Percentiles rank a stretch among this genome's conserved stretches.
phyloP scores from a whole-genome alignment of 2,329 filamentous ascomycete genomes.

The Monosporascus sp. region DNA sequence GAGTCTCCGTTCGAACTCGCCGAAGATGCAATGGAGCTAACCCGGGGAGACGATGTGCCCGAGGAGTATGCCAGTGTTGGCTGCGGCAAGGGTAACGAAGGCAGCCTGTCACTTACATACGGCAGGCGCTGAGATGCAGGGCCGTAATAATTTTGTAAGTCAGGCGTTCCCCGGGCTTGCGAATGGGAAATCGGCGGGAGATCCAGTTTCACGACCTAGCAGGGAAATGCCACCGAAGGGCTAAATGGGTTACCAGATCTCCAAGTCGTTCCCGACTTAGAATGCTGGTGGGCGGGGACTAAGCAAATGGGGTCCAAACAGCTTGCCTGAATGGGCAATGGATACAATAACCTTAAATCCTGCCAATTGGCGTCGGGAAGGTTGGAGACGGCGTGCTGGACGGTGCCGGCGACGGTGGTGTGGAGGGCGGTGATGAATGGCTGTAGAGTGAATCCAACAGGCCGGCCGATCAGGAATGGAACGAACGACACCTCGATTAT shows the following conservation, averaged over 20 bases:
- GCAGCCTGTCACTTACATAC: slow-evolving; percentile 69
- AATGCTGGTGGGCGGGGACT: slow-evolving; percentile 5
- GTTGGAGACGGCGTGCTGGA: background rate
- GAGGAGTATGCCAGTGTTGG: slow-evolving; percentile 66
- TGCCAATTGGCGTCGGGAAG: background rate
- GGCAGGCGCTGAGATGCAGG: slow-evolving; percentile 58
- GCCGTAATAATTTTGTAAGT: slow-evolving; percentile 64
- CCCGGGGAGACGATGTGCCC: slow-evolving; percentile 68
- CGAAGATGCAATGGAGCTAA: slow-evolving; percentile 66
- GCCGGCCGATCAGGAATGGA: background rate
- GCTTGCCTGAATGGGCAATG: background rate
- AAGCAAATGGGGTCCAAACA: slow-evolving; percentile 7
- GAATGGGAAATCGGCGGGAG: slow-evolving; percentile 80
- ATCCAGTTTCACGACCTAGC: slow-evolving; percentile 86
- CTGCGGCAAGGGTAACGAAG: slow-evolving; percentile 64
- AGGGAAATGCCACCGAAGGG: slow-evolving; percentile 21
- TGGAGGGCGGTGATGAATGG: background rate
- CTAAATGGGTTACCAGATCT: background rate
- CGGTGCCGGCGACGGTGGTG: background rate
- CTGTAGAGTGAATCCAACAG: background rate
- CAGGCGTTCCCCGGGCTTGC: slow-evolving; percentile 71
- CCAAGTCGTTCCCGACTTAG: slow-evolving; percentile 5
- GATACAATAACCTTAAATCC: background rate
- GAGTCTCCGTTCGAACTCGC: slow-evolving; percentile 46
- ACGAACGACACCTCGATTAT: background rate